Evolutionary conservation across 2,329 filamentous ascomycete genomes (phyloP), one percentile per base, ranked within the genome.

Genomic region (Fusarium circinatum): DNA sequence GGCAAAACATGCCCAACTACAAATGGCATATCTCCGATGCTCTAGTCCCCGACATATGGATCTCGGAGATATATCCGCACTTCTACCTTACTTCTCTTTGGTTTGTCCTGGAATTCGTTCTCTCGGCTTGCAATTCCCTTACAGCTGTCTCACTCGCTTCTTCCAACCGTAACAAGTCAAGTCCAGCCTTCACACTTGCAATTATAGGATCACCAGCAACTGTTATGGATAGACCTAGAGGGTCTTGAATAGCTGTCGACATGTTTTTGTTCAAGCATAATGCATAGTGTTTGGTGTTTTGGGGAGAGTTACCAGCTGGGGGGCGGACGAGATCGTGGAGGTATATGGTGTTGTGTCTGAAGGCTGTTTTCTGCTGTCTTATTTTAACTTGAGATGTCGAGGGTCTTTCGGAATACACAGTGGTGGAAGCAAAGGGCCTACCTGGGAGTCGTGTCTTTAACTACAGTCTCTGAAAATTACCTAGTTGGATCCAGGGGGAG

Each of bases 31-130:
- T 32, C 15, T 32, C 48, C 15, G 30, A 32, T 32, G 14, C 8
- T 30, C 11, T 34, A 6, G 8, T 54, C 20, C 24, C 20, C 7
- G 13, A 39, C 7, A n/a, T 20, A 28, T 28, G 15, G 34, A 39
- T 11, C 20, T 11, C 9, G n/a, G 12, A 11, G 17, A 26, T 8
- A 6, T 7, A 1, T 26, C n/a, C 8, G 6, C 9, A 20, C 13
- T 14, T 24, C 30, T 20, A 20, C 17, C 9, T 52, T 22, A 8
- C n/a, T 24, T 34, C 6, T 8, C n/a, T 20, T 34, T 24, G 2
- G 4, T 24, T 3, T n/a, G 30, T 24, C 8, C 12, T 24, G 8
- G 1, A 20, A 18, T 15, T 10, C 3, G 14, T 34, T 20, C 9
- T 34, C 30, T 34, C n/a, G 30, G n/a, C n/a, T 14, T 51, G 3